These are phyloP conservation scores for Chlorella sp. DNA, from an alignment of 139 green algal species.

Conservation along the genomic window DNA sequence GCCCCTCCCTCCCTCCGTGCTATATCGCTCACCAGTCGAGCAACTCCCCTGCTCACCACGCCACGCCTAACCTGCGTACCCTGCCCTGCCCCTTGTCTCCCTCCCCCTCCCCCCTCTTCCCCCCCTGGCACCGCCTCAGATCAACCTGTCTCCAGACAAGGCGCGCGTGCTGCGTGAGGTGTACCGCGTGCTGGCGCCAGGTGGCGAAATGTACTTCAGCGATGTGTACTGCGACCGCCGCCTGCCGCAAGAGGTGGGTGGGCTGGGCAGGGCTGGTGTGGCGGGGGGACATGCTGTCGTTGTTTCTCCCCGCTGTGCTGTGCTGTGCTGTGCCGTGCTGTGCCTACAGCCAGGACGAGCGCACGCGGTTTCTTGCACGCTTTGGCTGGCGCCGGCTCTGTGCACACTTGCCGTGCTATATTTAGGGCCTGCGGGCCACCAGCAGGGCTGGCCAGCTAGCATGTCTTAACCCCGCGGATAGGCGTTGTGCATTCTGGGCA, in stretches of 20 bases:
- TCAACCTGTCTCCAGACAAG: slow-evolving; percentile 92
- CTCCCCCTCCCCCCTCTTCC: not conserved
- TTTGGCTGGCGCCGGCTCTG: too few relatives aligned
- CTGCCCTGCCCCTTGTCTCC: not conserved
- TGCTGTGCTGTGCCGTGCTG: too few relatives aligned
- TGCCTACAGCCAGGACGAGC: too few relatives aligned
- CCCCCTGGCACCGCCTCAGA: not conserved
- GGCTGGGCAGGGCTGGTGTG: not conserved
- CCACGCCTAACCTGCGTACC: not conserved
- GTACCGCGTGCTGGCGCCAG: slow-evolving; percentile 84
- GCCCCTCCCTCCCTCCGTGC: not conserved
- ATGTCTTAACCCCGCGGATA: not conserved
- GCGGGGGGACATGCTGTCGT: not conserved
- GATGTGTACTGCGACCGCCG: slow-evolving; percentile 95
- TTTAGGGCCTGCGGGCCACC: not conserved
- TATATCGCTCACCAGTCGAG: not conserved
- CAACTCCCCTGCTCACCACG: not conserved
- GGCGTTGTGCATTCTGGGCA: too few relatives aligned
- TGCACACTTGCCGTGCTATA: too few relatives aligned
- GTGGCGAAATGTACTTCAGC: slow-evolving; percentile 96
- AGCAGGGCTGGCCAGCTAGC: not conserved
- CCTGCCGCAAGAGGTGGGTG: slow-evolving; percentile 57
- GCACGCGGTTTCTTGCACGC: too few relatives aligned
- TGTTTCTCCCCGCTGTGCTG: not conserved
- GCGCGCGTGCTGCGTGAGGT: slow-evolving; percentile 64